Percentiles rank a stretch among this genome's conserved stretches.
phyloP scores from a whole-genome alignment of 2,329 filamentous ascomycete genomes.

The Berkeleyomyces basicola region DNA sequence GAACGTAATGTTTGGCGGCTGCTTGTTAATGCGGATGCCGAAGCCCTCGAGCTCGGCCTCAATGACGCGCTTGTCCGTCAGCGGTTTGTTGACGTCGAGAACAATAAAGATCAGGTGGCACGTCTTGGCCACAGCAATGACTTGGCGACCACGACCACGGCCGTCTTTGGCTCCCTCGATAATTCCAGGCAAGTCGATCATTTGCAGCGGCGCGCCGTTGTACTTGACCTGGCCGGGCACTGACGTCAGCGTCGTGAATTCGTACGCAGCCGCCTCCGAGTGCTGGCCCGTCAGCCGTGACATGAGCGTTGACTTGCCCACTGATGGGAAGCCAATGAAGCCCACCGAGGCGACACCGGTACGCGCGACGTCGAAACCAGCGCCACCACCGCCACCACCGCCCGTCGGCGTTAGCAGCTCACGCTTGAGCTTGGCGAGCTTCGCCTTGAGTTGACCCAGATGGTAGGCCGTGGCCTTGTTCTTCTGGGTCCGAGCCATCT shows the following conservation, averaged over 20 bases:
- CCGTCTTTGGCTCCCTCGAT: slow-evolving; percentile 98
- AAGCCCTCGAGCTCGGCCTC: slow-evolving; percentile 93
- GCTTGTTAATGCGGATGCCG: slow-evolving; percentile 93
- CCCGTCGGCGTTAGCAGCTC: slow-evolving; percentile 78
- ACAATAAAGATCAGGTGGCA: slow-evolving; percentile 99
- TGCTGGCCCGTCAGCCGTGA: slow-evolving; percentile 87
- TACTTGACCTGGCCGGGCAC: slow-evolving; percentile 92
- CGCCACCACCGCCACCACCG: slow-evolving; percentile 68
- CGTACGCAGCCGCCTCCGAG: slow-evolving; percentile 91
- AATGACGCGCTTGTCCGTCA: slow-evolving; percentile 93
- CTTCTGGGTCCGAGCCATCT: slow-evolving; percentile 96
- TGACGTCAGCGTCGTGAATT: slow-evolving; percentile 95
- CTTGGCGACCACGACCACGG: slow-evolving; percentile 90
- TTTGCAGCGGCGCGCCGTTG: slow-evolving; percentile 94
- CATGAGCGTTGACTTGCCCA: slow-evolving; percentile 97
- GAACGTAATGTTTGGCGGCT: slow-evolving; percentile 95
- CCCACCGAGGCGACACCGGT: slow-evolving; percentile 95
- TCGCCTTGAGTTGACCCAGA: slow-evolving; percentile 91
- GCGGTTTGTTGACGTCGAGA: slow-evolving; percentile 91
- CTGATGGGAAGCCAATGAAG: slow-evolving; percentile 95
- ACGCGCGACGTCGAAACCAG: slow-evolving; percentile 92
- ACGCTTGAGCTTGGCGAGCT: slow-evolving; percentile 92
- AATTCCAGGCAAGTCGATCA: slow-evolving; percentile 95
- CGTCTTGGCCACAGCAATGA: slow-evolving; percentile 97
- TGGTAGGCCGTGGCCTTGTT: slow-evolving; percentile 93